Evolutionary conservation across 2,329 filamentous ascomycete species (phyloP), one percentile per base, ranked within the genome.

Genomic region (Xylariaceae sp.): DNA sequence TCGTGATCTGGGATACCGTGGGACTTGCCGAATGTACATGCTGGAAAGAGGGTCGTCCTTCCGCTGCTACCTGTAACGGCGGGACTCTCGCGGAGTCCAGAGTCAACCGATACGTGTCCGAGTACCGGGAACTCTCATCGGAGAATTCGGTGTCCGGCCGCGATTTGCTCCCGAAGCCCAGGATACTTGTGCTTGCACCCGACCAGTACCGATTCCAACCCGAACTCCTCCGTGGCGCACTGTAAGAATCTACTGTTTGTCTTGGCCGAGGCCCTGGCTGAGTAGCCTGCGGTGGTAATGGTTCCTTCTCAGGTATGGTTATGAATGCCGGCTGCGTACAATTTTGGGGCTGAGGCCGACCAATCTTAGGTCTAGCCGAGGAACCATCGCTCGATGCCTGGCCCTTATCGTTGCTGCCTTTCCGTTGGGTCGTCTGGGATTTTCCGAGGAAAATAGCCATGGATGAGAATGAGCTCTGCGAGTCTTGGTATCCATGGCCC

Each of bases 171-270:
- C 71, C 74, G 55, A 86, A 82, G 11, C 84, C 85, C 6, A 89
- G 76, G 23, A 88, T 82, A 68, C 87, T 87, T 58, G 86, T 82
- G 65, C 87, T 88, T 56, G 88, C 88, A 54, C 87, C 87, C 11
- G 87, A 89, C 82, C 88, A 91, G 74, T 90, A 91, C 56, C 84
- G 78, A 72, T 89, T 90, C 88, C 88, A 91, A 52, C 87, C 87
- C 2, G 87, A 90, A 67, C 86, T 89, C 68, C 84, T 80, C 57
- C 85, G 79, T 17, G 77, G 75, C 50, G 74, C 74, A 53, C 77
- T 79, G 53, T 80, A 70, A 55, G 67, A 65, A 51, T 74, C 63
- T 62, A 68, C 61, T 57, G 75, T 60, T 62, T 71, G 62, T 68
- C 71, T 63, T 47, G 71, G 70, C 58, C 73, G 76, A 59, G 75